Base-by-base conservation (phyloP, 805 yeast genomes). In the Metschnikowia vanudenii region DNA sequence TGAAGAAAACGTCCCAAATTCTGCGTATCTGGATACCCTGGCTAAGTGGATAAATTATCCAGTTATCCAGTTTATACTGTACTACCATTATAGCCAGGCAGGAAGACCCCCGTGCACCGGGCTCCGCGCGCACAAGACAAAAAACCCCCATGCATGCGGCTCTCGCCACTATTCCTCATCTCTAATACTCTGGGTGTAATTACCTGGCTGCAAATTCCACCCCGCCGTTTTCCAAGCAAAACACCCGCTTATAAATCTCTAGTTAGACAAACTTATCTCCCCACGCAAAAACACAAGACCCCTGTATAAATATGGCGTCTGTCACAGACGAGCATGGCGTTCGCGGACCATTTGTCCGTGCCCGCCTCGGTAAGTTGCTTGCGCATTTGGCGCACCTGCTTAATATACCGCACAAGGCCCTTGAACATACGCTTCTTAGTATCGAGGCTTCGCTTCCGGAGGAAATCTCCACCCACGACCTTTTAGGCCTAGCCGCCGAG, bases 401-500 rank as follows among this genome's bases (percentile, higher is more conserved):
- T 11, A 31, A 18, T 10, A 18, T 44, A 5, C 26, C 31, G 13
- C 12, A 26, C n/a, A 16, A 20, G 36, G 43, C 40, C 4, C 28
- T 44, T n/a, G 32, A 29, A 3, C 43, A 12, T 4, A 29, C 36
- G 4, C 18, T 44, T 4, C n/a, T 11, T n/a, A 39, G 29, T 16
- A 36, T 52, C 16, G 39, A 43, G 24, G 22, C 32, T 10, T 17
- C 47, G 11, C 51, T 52, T 20, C 47, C 53, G 5, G 46, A 42
- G n/a, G 26, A 22, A 8, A 34, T 58, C 33, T 38, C 54, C 22
- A 43, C 38, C 22, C 37, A 56, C 16, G 60, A 67, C 31, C 58
- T 69, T 10, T 58, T 56, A 37, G 68, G 61, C 18, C 58, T 64
- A 36, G 55, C 60, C 6, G 60, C 68, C 14, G 76, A 71, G 48